These are phyloP conservation scores for Phyllostachys edulis DNA, from an alignment of 176 grass and related monocot genomes.

Conservation along the genomic window DNA sequence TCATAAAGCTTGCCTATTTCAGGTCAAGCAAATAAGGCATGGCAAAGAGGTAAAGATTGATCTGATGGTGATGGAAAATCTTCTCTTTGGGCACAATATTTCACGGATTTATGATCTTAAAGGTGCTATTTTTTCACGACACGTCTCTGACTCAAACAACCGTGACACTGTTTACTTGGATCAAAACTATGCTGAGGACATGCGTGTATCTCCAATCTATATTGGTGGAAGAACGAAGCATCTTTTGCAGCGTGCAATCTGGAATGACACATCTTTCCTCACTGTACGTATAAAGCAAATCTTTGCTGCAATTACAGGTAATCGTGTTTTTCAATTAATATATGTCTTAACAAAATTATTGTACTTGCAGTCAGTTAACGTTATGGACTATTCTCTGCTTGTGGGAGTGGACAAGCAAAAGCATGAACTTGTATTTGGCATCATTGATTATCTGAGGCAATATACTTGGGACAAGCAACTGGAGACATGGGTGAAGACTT, in stretches of 20 bases:
- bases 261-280: constrained; percentile 96
- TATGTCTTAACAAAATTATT: constrained; percentile 31
- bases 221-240: constrained; percentile 90
- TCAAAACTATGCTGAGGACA: constrained; percentile 89
- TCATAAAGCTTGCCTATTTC: constrained; percentile 20
- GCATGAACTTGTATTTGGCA: constrained; percentile 88
- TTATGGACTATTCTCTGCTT: constrained; percentile 95
- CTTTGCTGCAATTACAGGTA: constrained; percentile 15
- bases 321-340: constrained; percentile 31
- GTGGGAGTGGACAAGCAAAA: constrained; percentile 80
- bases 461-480: constrained; percentile 98
- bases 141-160: constrained; percentile 49
- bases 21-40: constrained; percentile 73
- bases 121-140: constrained; percentile 62
- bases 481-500: constrained; percentile 88
- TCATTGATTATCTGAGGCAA: constrained; percentile 90
- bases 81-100: constrained; percentile 81
- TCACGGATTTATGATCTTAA: constrained; percentile 88
- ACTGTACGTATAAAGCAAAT: constrained; percentile 67
- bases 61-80: constrained; percentile 99
- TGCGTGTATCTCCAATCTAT: constrained; percentile 82
- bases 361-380: constrained; percentile 73
- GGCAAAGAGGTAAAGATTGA: constrained; percentile 83
- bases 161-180: constrained; percentile 69
- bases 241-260: constrained; percentile 92